Conservation (phyloP, 2,329 filamentous ascomycete species). For the Proliferodiscus dingleyae region DNA sequence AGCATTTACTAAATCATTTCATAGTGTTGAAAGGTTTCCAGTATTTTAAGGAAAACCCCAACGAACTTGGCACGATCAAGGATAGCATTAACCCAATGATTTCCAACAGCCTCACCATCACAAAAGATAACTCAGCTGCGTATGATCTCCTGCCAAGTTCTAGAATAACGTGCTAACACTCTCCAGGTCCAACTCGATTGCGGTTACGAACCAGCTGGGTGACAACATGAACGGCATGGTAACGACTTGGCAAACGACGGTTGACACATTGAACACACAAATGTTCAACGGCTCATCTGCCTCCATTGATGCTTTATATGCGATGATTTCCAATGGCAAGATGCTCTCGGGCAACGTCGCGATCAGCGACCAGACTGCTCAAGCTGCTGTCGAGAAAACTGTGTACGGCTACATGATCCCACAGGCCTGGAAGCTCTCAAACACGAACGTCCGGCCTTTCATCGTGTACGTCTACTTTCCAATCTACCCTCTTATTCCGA, state of each 20-base stretch:
- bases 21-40: neutral
- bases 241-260: neutral
- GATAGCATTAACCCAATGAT: neutral
- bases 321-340: slow-evolving; percentile 29
- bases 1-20: neutral
- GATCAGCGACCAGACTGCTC: slow-evolving; percentile 3
- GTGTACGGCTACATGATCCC: slow-evolving; percentile 33
- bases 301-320: slow-evolving; percentile 22
- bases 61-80: neutral
- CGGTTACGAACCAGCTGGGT: neutral
- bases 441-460: slow-evolving; percentile 24
- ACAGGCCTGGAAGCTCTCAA: slow-evolving; percentile 27
- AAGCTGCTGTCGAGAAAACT: slow-evolving; percentile 19
- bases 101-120: neutral
- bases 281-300: slow-evolving; percentile 26
- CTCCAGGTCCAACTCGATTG: neutral
- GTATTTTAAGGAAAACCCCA: neutral
- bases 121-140: neutral
- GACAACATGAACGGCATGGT: neutral
- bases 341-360: slow-evolving; percentile 20
- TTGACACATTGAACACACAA: neutral
- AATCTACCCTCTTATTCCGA: neutral
- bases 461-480: slow-evolving; percentile 29
- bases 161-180: neutral
- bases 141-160: neutral